Evolutionary conservation across 768 basidiomycete genomes (phyloP).

Genomic region (Panaeolus papilionaceus): DNA sequence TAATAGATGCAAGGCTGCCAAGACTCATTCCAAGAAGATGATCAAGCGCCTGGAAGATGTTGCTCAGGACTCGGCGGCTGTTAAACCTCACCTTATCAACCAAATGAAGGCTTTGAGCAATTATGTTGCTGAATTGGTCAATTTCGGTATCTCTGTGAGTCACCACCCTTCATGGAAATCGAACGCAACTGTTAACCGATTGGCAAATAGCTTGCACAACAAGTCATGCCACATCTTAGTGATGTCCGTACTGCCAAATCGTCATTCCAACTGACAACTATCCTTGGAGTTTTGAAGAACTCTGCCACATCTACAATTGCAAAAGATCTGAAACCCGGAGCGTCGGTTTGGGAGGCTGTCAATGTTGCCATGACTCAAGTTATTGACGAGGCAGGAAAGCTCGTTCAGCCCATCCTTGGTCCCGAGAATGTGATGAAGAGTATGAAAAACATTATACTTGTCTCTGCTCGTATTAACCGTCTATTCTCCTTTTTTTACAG

Average conservation of each 20-base stretch:
- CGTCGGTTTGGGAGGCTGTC: slow-evolving; percentile 81
- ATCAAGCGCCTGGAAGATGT: slow-evolving; percentile 86
- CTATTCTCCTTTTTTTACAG: slow-evolving; percentile 39
- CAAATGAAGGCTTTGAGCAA: slow-evolving; percentile 78
- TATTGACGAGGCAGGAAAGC: slow-evolving; percentile 69
- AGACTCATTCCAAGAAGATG: slow-evolving; percentile 85
- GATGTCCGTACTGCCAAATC: slow-evolving; percentile 82
- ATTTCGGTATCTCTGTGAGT: slow-evolving; percentile 88
- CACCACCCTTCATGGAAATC: slow-evolving; percentile 1
- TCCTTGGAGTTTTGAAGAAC: slow-evolving; percentile 76
- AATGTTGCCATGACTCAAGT: slow-evolving; percentile 72
- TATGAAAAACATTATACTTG: slow-evolving; percentile 41
- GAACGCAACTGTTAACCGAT: slow-evolving; percentile 1
- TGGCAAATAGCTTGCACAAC: slow-evolving; percentile 79
- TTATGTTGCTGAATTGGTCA: slow-evolving; percentile 79
- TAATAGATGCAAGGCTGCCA: slow-evolving; percentile 82
- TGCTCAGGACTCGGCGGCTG: slow-evolving; percentile 69
- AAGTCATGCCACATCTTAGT: slow-evolving; percentile 84
- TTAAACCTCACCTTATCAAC: slow-evolving; percentile 72
- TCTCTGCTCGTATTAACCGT: neutral
- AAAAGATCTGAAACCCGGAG: slow-evolving; percentile 68
- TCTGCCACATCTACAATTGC: slow-evolving; percentile 74
- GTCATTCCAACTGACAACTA: slow-evolving; percentile 74
- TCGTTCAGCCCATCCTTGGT: slow-evolving; percentile 78
- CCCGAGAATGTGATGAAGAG: slow-evolving; percentile 80